Evolutionary conservation across 805 yeast species (phyloP), one percentile per base, ranked within the genome.

Genomic region (Candida glaebosa): DNA sequence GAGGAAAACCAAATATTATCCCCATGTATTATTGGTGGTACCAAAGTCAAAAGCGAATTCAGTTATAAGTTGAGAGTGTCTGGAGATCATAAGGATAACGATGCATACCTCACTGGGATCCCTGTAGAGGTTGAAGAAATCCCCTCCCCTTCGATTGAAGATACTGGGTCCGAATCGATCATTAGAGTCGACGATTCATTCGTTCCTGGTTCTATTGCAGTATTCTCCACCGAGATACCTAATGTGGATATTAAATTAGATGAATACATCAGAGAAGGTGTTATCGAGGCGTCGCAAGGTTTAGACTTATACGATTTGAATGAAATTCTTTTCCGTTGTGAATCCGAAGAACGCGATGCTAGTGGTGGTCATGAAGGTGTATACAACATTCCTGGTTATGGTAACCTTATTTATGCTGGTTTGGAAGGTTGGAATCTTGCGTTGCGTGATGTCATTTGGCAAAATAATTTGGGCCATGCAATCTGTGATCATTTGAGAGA

Each of bases 141-240:
- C 2, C 65, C 70, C 2, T 63, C 72, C 1, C 81, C 89, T 6
- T 46, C 49, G 0, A 62, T 84, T 26, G 70, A 66, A 3, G 67
- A 55, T 38, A 69, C 76, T 44, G 72, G 66, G 4, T 60, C 64
- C 5, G 73, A 74, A 28, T 67, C 90, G 3, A 66, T 70, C 3
- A 79, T 93, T 40, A 63, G 56, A 0, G 63, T 85, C 6, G 84
- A 87, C 17, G 76, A 68, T 0, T 34, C 48, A 4, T 90, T 91
- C 64, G 89, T 91, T 3, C 91, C 86, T 39, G 99, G 99, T 3
- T 84, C 96, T 1, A 87, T 93, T 51, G 87, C 95, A 0, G 82
- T 93, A 2, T 76, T 87, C 53, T 73, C 82, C 24, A 88, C 97
- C 0, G 71, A 70, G 44, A 80, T 84, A 42, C 75, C 80, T 5